Evolutionary conservation across 805 yeast species (phyloP).

Genomic region (Metschnikowia anglica): DNA sequence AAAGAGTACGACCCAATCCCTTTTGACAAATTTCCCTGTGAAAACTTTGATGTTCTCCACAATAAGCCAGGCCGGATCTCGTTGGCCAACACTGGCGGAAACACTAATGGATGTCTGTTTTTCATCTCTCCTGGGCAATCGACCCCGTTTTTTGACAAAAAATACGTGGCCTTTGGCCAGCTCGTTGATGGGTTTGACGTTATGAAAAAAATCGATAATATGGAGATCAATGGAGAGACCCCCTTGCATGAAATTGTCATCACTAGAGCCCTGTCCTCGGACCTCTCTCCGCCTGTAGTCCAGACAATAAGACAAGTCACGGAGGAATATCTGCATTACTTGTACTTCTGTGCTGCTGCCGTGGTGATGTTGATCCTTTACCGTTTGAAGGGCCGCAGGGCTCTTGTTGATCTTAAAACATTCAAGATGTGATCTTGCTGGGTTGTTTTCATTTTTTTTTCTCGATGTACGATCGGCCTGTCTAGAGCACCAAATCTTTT

Average conservation of each 20-base stretch:
- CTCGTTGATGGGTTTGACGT: constrained; percentile 24
- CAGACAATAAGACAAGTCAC: constrained; percentile 7
- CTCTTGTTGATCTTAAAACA: constrained; percentile 15
- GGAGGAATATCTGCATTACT: constrained; percentile 15
- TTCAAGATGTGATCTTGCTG: constrained; percentile 13
- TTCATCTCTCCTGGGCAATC: constrained; percentile 23
- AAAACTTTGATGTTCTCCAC: constrained; percentile 27
- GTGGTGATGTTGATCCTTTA: constrained; percentile 5
- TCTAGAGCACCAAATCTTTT: too few species aligned
- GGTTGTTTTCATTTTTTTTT: background rate
- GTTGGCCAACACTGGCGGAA: constrained; percentile 28
- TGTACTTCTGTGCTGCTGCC: constrained; percentile 11
- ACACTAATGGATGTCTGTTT: constrained; percentile 28
- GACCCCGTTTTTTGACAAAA: constrained; percentile 22
- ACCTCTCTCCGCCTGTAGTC: constrained; percentile 6
- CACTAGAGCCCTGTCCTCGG: constrained; percentile 5
- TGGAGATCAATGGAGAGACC: constrained; percentile 7
- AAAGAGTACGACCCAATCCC: constrained; percentile 25
- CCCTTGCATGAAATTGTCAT: constrained; percentile 14
- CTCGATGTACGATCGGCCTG: too few species aligned
- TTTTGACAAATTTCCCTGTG: constrained; percentile 28
- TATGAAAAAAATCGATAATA: constrained; percentile 15
- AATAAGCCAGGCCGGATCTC: constrained; percentile 33
- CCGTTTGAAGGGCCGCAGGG: constrained; percentile 15
- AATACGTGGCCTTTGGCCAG: constrained; percentile 32